Evolutionary conservation across 2,329 filamentous ascomycete species (phyloP).

Genomic region (Chrysoporthe puriensis): DNA sequence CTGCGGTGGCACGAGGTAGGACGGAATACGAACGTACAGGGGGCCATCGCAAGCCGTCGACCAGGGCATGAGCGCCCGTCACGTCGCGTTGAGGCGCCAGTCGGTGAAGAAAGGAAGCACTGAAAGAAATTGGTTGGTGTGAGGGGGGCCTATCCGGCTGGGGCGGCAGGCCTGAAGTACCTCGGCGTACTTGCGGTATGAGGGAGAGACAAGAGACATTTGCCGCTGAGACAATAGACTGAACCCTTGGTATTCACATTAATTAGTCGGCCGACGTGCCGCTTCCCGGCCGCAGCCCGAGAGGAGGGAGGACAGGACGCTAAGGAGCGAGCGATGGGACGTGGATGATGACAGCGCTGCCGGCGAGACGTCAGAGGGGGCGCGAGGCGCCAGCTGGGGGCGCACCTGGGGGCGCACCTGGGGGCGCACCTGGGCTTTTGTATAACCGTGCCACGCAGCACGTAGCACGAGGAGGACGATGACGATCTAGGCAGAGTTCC

Average conservation of each 20-base stretch:
- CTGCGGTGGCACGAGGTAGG: too few species aligned
- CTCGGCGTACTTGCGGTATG: background rate
- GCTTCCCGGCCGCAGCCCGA: background rate
- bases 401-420: too few species aligned
- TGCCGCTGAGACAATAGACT: constrained; percentile 1
- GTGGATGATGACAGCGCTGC: too few species aligned
- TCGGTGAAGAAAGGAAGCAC: background rate
- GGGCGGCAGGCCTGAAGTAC: background rate
- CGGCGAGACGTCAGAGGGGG: too few species aligned
- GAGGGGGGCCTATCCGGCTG: background rate
- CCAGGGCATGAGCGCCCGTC: background rate
- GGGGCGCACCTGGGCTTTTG: too few species aligned
- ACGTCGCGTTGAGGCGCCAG: background rate
- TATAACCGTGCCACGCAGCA: too few species aligned
- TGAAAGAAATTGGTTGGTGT: background rate
- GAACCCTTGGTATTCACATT: background rate
- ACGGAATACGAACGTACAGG: too few species aligned
- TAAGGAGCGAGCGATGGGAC: too few species aligned
- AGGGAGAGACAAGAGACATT: constrained; percentile 1
- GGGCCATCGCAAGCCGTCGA: background rate
- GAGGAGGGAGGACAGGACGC: background rate
- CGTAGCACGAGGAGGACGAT: too few species aligned
- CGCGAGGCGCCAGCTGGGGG: too few species aligned
- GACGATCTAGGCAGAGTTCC: background rate
- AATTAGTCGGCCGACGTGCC: background rate